Percentiles rank a stretch among this genome's conserved stretches.
Evolutionary conservation across 169 alveolate species (phyloP).

Genomic region (Cryptosporidium tyzzeri): DNA sequence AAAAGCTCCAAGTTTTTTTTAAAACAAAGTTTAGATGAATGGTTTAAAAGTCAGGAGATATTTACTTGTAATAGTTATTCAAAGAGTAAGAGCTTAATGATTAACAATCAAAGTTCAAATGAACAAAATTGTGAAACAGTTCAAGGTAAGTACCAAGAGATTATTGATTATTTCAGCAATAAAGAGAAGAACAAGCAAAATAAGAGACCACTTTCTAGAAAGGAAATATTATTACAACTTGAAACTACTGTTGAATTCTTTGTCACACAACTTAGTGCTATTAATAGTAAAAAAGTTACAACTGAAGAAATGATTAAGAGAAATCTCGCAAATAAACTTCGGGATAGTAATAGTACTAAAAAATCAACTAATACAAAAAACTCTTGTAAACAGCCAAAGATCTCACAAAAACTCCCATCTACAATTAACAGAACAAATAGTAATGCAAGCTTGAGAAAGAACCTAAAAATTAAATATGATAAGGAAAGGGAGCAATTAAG

Average conservation of each 20-base stretch:
- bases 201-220: constrained; percentile 6
- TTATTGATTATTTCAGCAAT: constrained; percentile 18
- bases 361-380: background rate
- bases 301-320: constrained; percentile 45
- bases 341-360: background rate
- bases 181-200: background rate
- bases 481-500: constrained; percentile 56
- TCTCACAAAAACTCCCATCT: background rate
- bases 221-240: constrained; percentile 42
- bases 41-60: constrained; percentile 61
- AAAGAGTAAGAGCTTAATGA: constrained; percentile 9
- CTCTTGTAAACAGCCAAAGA: constrained; percentile 3
- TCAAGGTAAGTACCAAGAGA: constrained; percentile 16
- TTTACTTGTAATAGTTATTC: background rate
- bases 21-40: constrained; percentile 41
- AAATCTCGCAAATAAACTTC: constrained; percentile 16
- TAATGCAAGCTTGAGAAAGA: background rate
- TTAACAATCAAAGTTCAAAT: background rate
- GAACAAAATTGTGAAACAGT: background rate
- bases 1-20: background rate
- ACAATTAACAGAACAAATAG: constrained; percentile 21
- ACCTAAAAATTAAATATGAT: constrained; percentile 19
- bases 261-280: constrained; percentile 56
- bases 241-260: constrained; percentile 50
- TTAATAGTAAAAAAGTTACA: constrained; percentile 51